Percentiles rank a stretch among this genome's conserved stretches.
These are phyloP conservation scores for Collariella sp. DNA, from an alignment of 495 filamentous ascomycete species.

Conservation along the genomic window DNA sequence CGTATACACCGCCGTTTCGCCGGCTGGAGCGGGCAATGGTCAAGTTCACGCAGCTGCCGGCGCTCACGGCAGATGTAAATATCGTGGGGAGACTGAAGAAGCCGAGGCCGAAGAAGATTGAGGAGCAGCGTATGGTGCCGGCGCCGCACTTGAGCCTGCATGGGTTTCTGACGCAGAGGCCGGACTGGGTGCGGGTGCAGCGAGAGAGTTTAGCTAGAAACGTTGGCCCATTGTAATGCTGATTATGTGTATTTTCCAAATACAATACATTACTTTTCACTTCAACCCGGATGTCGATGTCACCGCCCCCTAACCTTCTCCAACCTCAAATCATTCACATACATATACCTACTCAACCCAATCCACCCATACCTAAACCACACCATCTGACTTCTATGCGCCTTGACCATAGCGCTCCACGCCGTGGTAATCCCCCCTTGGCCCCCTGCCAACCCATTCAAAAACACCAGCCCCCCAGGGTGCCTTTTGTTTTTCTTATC, in stretches of 20 bases:
- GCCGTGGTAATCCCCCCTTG: conserved; percentile 49
- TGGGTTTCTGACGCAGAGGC: neutral
- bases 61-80: neutral
- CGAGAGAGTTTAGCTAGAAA: neutral
- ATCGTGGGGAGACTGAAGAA: neutral
- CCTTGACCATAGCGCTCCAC: conserved; percentile 75
- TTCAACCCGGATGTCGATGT: too few relatives aligned
- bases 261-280: too few relatives aligned
- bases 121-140: neutral
- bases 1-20: neutral
- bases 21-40: neutral
- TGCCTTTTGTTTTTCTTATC: conserved; percentile 30
- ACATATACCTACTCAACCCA: conserved; percentile 82
- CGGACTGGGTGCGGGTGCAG: neutral
- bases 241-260: too few relatives aligned
- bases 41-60: neutral
- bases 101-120: neutral
- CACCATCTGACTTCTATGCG: conserved; percentile 91
- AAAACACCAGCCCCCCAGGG: conserved; percentile 55
- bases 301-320: conserved; percentile 35
- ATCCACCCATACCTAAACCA: conserved; percentile 99
- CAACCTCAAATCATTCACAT: conserved; percentile 77
- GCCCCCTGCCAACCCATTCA: conserved; percentile 51
- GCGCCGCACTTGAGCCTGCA: neutral
- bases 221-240: too few relatives aligned